Evolutionary conservation across 1,284 basidiomycete genomes (phyloP).

Genomic region (Trichosporon sp.): DNA sequence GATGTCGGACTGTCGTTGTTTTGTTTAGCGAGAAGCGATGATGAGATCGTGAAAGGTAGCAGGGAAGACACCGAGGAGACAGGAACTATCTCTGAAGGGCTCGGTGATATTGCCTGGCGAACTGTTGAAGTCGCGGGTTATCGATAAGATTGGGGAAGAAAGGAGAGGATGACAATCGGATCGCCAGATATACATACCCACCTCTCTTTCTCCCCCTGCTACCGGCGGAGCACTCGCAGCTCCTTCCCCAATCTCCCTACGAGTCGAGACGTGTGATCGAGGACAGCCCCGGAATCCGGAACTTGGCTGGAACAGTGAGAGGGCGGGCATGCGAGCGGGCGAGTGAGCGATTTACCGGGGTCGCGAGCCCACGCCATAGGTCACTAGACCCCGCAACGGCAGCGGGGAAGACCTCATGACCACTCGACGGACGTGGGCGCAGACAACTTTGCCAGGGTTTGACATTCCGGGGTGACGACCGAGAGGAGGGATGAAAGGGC

Average conservation of each 20-base stretch:
- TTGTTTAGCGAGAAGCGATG: neutral
- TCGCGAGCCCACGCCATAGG: neutral
- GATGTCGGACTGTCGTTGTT: neutral
- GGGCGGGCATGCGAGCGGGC: neutral
- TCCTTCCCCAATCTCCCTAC: no score
- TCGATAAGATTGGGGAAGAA: slow-evolving; percentile 12
- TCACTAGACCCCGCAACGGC: neutral
- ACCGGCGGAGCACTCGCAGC: no score
- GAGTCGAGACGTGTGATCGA: no score
- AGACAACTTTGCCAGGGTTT: neutral
- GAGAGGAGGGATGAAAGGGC: neutral
- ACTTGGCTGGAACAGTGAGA: neutral
- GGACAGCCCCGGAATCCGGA: neutral
- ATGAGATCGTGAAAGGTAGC: slow-evolving; percentile 2
- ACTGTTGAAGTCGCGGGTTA: neutral
- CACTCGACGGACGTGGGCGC: neutral
- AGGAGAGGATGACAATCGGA: neutral
- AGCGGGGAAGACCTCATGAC: neutral
- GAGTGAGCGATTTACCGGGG: neutral
- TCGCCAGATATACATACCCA: neutral
- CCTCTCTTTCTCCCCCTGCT: neutral
- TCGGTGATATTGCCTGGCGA: neutral
- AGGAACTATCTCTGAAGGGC: neutral
- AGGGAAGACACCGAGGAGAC: neutral
- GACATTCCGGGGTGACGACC: neutral